Evolutionary conservation across 495 filamentous ascomycete species (phyloP), one percentile per base, ranked within the genome.

Genomic region (Hyaloscypha finlandica): DNA sequence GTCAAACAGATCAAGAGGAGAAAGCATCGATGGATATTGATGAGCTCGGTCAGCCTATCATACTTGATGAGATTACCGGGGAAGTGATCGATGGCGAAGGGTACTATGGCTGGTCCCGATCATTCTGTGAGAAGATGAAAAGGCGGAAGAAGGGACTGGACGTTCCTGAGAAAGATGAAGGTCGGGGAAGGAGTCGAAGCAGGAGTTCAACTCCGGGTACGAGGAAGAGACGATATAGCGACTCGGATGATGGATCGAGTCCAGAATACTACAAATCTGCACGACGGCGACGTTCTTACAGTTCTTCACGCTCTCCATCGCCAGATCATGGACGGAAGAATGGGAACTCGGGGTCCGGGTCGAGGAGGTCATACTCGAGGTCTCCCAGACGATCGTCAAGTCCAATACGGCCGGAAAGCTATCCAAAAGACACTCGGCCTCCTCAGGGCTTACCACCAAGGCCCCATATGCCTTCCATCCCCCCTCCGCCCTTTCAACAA

Each of bases 61-160:
- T 88, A 12, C 74, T 83, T 2, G 87, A 91, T 64, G 83, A 86
- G 66, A 81, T 83, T 11, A 86, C 83, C 1, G 88, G 86, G 0
- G 86, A 91, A 14, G 76, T 88, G 22, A 69, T 81, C 12, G 79
- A 78, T 20, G 86, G 88, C 8, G 88, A 94, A 37, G 88, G 87
- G 8, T 96, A 96, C 72, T 95, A 95, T 73, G 93, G 92, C 45
- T 97, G 93, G 93, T 93, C 90, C 16, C 85, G 83, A 54, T 77
- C 79, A 8, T 97, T 96, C 69, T 96, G 92, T 77, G 83, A 91
- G 69, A 88, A 89, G 67, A 96, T 94, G 90, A 91, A 88, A 74
- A 84, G 83, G 61, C 80, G 86, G 48, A 78, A 77, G 64, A 80
- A 81, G 58, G 78, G 74, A 11, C 51, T 61, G 19, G 66, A 68